Evolutionary conservation across 768 basidiomycete species (phyloP), one percentile per base, ranked within the genome.

Genomic region (Lactifluus echinatus): DNA sequence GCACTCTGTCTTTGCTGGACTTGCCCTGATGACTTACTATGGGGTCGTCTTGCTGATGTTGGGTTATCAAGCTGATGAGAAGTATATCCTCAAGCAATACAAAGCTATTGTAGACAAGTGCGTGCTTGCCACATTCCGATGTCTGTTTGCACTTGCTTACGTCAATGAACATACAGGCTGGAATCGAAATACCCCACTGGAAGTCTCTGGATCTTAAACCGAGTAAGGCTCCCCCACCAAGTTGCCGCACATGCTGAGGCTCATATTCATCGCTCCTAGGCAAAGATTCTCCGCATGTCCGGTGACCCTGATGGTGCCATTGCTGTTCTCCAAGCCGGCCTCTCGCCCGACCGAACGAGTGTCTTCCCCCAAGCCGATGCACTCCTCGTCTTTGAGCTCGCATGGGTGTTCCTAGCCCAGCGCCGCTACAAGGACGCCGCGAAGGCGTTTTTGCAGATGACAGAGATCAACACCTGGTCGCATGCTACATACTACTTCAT

Each of bases 1-100:
- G 1, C 89, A 92, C 71, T 74, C 81, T 7, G 81, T 87, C 11
- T 90, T 90, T 66, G 77, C 89, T 23, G 85, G 87, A 14, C 72
- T 91, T n/a, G 79, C 86, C 0, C 69, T 92, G 8, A 90, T 92
- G 86, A 85, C 86, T 3, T 90, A 89, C 65, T 74, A 87, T 52
- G 85, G 88, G 26, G 76, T 83, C 50, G 79, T 89, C 4, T 74
- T 90, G 2, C 76, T 87, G 0, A 66, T 87, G 29, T 74, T 84
- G 5, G 89, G 89, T 1, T 92, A 82, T 63, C 88, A 87, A 65
- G 87, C 87, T 0, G 81, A 92, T 59, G 85, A 85, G 65, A 72
- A 73, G 39, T 77, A 79, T 42, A 82, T 86, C 8, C 63, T 89
- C 40, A 74, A 71, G 52, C 80, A 84, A 63, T 88, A 89, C 64